phyloP scores from a whole-genome alignment of 139 green algal species.

The Diplosphaera chodatii region DNA sequence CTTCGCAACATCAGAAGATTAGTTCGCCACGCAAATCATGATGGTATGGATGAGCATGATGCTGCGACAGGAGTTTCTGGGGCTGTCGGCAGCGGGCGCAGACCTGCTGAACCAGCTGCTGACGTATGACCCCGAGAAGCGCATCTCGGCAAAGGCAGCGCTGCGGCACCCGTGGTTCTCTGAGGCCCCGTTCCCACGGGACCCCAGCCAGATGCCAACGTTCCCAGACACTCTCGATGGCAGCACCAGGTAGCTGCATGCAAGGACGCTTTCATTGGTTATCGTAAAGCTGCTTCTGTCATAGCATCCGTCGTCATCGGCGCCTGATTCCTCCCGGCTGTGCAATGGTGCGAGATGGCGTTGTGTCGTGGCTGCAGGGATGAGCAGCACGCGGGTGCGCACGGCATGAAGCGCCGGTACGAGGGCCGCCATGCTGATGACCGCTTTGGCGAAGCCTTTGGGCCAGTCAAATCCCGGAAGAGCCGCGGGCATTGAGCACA shows the following conservation, averaged over 20 bases:
- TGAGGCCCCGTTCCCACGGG: slow-evolving; percentile 49
- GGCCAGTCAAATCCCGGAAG: not conserved
- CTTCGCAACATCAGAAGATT: no score
- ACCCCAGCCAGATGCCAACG: slow-evolving; percentile 48
- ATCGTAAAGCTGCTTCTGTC: no score
- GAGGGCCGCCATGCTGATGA: not conserved
- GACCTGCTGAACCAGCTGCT: slow-evolving; percentile 57
- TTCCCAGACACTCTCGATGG: slow-evolving; percentile 44
- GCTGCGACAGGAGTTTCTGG: slow-evolving; percentile 39
- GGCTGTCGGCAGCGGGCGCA: slow-evolving; percentile 36
- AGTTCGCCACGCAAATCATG: no score
- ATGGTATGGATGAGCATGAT: no score
- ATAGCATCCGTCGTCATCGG: no score
- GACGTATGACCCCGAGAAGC: slow-evolving; percentile 36
- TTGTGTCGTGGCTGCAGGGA: no score
- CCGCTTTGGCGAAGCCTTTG: not conserved
- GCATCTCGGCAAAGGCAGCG: slow-evolving; percentile 28
- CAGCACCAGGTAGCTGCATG: no score
- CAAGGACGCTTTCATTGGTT: no score
- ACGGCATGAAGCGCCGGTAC: not conserved
- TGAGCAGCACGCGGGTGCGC: not conserved
- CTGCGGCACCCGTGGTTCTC: slow-evolving; percentile 39
- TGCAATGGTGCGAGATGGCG: no score
- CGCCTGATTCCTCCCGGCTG: no score
- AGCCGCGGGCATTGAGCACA: no score